phyloP scores from a whole-genome alignment of 2,329 filamentous ascomycete species.

The Camillea tinctor region DNA sequence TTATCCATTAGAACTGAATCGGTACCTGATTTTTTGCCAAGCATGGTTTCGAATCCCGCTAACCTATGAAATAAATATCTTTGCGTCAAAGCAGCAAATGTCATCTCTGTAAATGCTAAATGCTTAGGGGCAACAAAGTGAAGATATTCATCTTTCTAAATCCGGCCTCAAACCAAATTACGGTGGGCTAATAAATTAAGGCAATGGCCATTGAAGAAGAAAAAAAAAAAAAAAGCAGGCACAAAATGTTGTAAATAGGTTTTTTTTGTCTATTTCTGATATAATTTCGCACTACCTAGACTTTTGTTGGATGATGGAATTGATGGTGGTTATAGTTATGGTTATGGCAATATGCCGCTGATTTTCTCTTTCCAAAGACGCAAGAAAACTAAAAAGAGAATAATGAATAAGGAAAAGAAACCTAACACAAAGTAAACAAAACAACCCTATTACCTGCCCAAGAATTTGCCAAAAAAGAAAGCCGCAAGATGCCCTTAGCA shows the following conservation, averaged over 20 bases:
- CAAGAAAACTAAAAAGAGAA: neutral
- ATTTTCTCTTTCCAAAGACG: neutral
- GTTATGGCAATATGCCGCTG: too few species aligned
- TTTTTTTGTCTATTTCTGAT: neutral
- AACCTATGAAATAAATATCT: neutral
- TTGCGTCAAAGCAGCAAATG: too few species aligned
- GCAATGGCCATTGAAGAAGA: neutral
- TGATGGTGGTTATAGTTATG: too few species aligned
- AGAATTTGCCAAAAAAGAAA: neutral
- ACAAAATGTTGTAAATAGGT: neutral
- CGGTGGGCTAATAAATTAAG: neutral
- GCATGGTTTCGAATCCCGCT: neutral
- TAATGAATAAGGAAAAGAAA: neutral
- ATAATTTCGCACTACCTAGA: neutral
- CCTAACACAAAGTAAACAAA: neutral
- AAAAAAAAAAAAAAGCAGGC: neutral
- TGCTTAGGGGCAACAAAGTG: neutral
- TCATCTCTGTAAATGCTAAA: too few species aligned
- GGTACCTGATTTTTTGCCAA: neutral
- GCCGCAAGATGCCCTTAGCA: neutral
- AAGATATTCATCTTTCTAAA: neutral
- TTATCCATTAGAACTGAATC: neutral
- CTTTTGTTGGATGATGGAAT: neutral
- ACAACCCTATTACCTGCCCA: neutral
- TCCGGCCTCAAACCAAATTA: neutral